Conservation (phyloP, 371 early-diverging fungal species). For the Chytridium lagenaria region DNA sequence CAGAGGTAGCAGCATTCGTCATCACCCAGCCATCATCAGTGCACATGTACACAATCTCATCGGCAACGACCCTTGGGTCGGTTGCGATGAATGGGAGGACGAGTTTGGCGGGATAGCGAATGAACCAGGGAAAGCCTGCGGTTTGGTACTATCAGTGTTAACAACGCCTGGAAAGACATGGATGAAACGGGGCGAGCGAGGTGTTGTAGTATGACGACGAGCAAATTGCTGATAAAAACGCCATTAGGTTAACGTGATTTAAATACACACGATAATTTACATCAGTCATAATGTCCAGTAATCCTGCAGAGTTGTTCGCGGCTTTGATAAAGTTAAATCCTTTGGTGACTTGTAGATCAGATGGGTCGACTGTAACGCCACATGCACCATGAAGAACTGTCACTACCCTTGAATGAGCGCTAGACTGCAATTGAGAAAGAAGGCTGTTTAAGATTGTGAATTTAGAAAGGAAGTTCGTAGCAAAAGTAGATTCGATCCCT, state of each 20-base stretch:
- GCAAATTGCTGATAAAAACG: constrained; percentile 25
- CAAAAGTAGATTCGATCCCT: constrained; percentile 41
- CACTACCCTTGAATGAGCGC: constrained; percentile 29
- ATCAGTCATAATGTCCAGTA: constrained; percentile 35
- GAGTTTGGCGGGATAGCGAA: constrained; percentile 20
- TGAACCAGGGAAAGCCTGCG: constrained; percentile 25
- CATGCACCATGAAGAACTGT: constrained; percentile 33
- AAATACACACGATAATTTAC: too few relatives aligned
- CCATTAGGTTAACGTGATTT: too few relatives aligned
- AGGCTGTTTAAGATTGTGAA: constrained; percentile 32
- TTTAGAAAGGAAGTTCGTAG: constrained; percentile 42
- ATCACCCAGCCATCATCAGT: constrained; percentile 7
- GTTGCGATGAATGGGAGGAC: constrained; percentile 24
- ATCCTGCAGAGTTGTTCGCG: constrained; percentile 19
- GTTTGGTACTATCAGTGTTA: constrained; percentile 32
- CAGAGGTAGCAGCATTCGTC: not conserved
- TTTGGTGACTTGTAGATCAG: constrained; percentile 35
- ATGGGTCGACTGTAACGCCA: constrained; percentile 25
- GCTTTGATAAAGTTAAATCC: constrained; percentile 33
- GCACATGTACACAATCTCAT: constrained; percentile 26
- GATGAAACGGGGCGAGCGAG: constrained; percentile 26
- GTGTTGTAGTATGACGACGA: not conserved
- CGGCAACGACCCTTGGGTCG: constrained; percentile 16
- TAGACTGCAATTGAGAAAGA: constrained; percentile 18
- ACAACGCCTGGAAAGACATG: constrained; percentile 42